Evolutionary conservation across 208 protist species (phyloP), one percentile per base, ranked within the genome.

Genomic region (Leishmania braziliensis): DNA sequence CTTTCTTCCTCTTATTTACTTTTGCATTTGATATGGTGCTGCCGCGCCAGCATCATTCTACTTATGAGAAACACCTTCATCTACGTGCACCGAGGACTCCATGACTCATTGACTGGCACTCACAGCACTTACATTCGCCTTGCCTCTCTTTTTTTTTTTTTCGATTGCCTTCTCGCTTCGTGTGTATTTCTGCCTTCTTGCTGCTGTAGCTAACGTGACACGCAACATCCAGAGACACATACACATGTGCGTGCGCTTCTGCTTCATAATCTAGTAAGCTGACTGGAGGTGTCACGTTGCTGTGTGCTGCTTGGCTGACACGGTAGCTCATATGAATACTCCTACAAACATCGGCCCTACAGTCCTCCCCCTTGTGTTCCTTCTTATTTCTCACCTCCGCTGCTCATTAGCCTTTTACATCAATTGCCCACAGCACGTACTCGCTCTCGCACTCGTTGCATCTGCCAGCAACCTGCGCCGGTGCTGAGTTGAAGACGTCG

Each of bases 1-100:
- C 39, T 50, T 50, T 46, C 26, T 51, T 62, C 80, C 81, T 68
- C 75, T 36, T 63, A 58, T 78, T 26, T 63, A 50, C 60, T 18
- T 48, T 74, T 5, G 16, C 56, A 33, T 51, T 73, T 79, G 1
- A 16, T 75, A 68, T 70, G 56, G 14, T 20, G 26, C 29, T 63
- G 26, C 62, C 62, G 9, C 14, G 12, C 9, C 36, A 26, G 71
- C 36, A 26, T 85, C 62, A 39, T 43, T 80, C 26, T 83, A 36
- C 56, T 71, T 80, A 12, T 78, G 23, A 39, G 33, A 8, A 84
- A 43, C 53, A 63, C 69, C 26, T 26, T 66, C 62, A 39, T 66
- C 29, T 66, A 29, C 36, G 62, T n/a, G n/a, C 12, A 66, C 36
- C 62, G 18, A 23, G 12, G 12, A 29, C n/a, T 66, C 18, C 29